phyloP scores from a whole-genome alignment of 2,329 filamentous ascomycete genomes.

The Lasiodiplodia citricola region DNA sequence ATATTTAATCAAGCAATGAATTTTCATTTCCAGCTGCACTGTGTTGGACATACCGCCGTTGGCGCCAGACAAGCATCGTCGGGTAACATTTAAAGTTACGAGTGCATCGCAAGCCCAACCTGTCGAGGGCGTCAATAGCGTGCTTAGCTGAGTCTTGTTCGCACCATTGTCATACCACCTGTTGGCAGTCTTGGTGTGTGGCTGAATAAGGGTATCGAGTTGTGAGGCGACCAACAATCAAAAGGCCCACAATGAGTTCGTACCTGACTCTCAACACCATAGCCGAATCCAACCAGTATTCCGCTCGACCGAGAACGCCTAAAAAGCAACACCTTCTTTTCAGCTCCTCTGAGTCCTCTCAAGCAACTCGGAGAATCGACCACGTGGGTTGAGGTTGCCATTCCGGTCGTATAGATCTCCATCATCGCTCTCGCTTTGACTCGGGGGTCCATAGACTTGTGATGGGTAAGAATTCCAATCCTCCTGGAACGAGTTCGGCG shows the following conservation, averaged over 20 bases:
- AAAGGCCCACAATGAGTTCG: not conserved
- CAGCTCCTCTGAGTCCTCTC: not conserved
- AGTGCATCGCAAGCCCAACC: not conserved
- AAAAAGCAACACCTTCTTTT: not conserved
- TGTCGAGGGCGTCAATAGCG: not conserved
- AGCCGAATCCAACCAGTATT: not conserved
- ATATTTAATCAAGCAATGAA: not conserved
- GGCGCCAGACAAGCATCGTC: not conserved
- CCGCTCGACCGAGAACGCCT: conserved; percentile 7
- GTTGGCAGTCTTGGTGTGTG: not conserved
- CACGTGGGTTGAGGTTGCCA: not conserved
- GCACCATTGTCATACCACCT: conserved; percentile 1
- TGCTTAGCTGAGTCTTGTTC: not conserved
- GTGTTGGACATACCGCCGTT: not conserved
- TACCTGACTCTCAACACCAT: conserved; percentile 19
- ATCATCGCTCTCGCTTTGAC: not conserved
- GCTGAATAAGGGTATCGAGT: not conserved
- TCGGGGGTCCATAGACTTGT: not conserved
- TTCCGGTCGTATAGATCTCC: conserved; percentile 1
- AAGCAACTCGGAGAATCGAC: not conserved
- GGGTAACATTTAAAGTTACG: not conserved
- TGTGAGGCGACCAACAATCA: not conserved
- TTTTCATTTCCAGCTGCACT: not conserved
- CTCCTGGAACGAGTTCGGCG: conserved; percentile 34
- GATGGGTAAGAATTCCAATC: conserved; percentile 31